A percentile compares a stretch with the other conserved stretches of the same genome.
Evolutionary conservation across 2,329 filamentous ascomycete species (phyloP).

Genomic region (Fusarium tuaranense): DNA sequence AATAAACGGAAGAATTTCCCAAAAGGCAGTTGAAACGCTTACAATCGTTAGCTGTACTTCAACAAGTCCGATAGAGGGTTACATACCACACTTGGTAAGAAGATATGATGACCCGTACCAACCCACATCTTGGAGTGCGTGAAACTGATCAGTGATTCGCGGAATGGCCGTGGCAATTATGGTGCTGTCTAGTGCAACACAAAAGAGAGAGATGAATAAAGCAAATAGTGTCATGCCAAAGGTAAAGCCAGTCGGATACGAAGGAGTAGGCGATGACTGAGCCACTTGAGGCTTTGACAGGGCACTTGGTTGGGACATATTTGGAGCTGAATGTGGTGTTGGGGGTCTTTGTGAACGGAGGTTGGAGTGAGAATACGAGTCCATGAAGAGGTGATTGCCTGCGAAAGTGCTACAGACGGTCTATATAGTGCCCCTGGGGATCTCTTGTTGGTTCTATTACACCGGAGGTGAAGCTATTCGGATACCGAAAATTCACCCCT

Average conservation of each 20-base stretch:
- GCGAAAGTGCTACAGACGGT: too few relatives aligned
- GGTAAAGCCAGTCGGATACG: not conserved
- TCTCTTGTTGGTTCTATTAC: not conserved
- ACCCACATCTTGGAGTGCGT: not conserved
- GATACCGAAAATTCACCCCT: not conserved
- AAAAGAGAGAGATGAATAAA: not conserved
- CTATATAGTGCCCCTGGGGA: not conserved
- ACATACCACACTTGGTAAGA: not conserved
- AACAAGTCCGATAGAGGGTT: accelerated
- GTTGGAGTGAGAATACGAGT: not conserved
- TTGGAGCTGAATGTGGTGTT: not conserved
- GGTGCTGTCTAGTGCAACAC: not conserved
- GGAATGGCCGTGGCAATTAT: not conserved
- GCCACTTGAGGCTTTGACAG: not conserved
- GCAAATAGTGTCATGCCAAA: not conserved
- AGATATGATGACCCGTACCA: not conserved
- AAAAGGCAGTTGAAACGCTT: not conserved
- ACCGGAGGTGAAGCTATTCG: not conserved
- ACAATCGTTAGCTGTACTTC: not conserved
- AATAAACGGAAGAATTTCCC: conserved; percentile 47
- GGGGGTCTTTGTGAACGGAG: not conserved
- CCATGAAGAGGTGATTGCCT: not conserved
- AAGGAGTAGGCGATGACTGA: not conserved
- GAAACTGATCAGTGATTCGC: not conserved
- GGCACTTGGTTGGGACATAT: not conserved